phyloP scores from a whole-genome alignment of 805 yeast species.

The Zygosaccharomyces kombuchaensis region DNA sequence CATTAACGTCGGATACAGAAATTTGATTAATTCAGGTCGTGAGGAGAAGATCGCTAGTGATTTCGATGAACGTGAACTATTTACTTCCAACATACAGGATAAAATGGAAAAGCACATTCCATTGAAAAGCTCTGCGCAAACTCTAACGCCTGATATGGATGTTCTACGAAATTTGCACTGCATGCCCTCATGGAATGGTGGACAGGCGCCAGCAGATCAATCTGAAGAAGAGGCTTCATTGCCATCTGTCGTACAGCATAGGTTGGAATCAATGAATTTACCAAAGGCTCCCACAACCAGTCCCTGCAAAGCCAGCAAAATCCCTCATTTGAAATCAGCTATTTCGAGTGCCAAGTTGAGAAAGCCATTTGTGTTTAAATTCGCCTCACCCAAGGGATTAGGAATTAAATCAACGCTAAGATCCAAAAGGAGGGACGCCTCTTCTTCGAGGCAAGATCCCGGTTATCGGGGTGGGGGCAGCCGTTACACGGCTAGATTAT shows the following conservation, averaged over 20 bases:
- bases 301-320: slow-evolving; percentile 6
- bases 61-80: neutral
- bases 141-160: slow-evolving; percentile 32
- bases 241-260: slow-evolving; percentile 29
- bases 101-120: slow-evolving; percentile 22
- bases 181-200: slow-evolving; percentile 7
- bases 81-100: neutral
- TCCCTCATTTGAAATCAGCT: slow-evolving; percentile 5
- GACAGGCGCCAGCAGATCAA: slow-evolving; percentile 5
- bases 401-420: slow-evolving; percentile 2
- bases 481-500: slow-evolving; percentile 27
- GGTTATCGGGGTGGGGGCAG: slow-evolving; percentile 8
- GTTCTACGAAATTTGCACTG: slow-evolving; percentile 9
- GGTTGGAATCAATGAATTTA: slow-evolving; percentile 10
- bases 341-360: slow-evolving; percentile 8
- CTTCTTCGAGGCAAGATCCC: neutral
- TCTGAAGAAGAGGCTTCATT: slow-evolving; percentile 21
- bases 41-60: neutral
- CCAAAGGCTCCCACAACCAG: slow-evolving; percentile 5
- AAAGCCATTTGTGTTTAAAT: slow-evolving; percentile 4
- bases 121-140: slow-evolving; percentile 33
- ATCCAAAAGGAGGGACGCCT: neutral
- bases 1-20: slow-evolving; percentile 14
- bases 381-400: slow-evolving; percentile 1
- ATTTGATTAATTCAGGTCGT: neutral